These are phyloP conservation scores for Carex parvula DNA, from an alignment of 176 grass and related monocot genomes.

Conservation along the genomic window DNA sequence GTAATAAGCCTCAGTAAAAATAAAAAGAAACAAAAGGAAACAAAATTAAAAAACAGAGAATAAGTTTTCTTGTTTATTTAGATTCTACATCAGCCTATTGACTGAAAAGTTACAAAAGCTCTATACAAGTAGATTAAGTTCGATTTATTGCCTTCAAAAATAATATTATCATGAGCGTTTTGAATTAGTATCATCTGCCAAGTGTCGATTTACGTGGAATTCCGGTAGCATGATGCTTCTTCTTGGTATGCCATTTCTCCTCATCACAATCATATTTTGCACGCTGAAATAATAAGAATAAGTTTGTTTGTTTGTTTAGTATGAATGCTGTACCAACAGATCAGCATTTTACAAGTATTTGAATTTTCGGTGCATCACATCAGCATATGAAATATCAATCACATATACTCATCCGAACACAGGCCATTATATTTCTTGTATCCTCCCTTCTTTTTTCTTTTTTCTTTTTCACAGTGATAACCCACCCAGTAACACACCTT, in stretches of 20 bases:
- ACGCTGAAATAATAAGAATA: slow-evolving; percentile 13
- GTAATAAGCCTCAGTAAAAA: no score
- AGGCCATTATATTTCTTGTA: neutral
- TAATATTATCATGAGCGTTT: neutral
- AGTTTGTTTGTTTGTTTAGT: no score
- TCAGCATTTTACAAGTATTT: neutral
- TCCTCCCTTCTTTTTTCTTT: neutral
- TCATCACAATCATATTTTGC: slow-evolving; percentile 6
- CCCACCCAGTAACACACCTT: neutral
- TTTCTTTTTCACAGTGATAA: neutral
- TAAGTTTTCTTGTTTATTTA: neutral
- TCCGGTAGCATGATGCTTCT: neutral
- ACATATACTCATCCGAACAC: neutral
- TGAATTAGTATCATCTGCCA: neutral
- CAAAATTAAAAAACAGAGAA: no score
- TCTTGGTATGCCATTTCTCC: neutral
- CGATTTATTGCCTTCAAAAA: neutral
- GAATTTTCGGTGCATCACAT: no score
- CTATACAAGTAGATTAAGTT: neutral
- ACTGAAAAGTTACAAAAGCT: neutral
- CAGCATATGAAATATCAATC: neutral
- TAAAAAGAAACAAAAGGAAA: no score
- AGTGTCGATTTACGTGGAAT: neutral
- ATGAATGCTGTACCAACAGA: neutral
- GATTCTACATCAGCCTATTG: neutral